A percentile compares a stretch with the other conserved stretches of the same genome.
phyloP scores from a whole-genome alignment of 495 filamentous ascomycete species.

The Rhypophila decipiens region DNA sequence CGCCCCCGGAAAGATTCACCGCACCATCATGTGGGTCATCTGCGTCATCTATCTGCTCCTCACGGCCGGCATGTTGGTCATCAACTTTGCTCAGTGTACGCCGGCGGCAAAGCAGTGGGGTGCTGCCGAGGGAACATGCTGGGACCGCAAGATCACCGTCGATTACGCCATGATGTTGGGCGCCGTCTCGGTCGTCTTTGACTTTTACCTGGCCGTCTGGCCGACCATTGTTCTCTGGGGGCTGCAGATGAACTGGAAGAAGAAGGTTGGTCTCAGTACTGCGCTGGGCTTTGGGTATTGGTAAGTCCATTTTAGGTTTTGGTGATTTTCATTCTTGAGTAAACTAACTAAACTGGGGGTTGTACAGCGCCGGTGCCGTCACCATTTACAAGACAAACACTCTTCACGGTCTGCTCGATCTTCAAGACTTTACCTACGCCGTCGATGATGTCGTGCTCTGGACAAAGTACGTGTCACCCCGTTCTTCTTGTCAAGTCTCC shows the following conservation, averaged over 20 bases:
- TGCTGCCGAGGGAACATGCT: slow-evolving; percentile 8
- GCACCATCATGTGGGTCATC: slow-evolving; percentile 15
- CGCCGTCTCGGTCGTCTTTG: slow-evolving; percentile 14
- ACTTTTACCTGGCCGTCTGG: slow-evolving; percentile 28
- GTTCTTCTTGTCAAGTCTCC: not conserved
- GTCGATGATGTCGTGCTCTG: slow-evolving; percentile 18
- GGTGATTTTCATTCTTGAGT: not conserved
- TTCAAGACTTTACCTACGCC: slow-evolving; percentile 17
- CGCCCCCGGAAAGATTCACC: slow-evolving; percentile 9
- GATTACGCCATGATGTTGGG: slow-evolving; percentile 14
- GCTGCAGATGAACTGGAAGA: slow-evolving; percentile 29
- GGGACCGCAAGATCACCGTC: slow-evolving; percentile 14
- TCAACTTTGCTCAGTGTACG: slow-evolving; percentile 21
- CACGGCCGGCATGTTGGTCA: slow-evolving; percentile 10
- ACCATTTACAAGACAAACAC: slow-evolving; percentile 20
- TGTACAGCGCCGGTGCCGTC: slow-evolving; percentile 13
- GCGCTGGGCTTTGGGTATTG: slow-evolving; percentile 22
- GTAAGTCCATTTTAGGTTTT: slow-evolving; percentile 4
- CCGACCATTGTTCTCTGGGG: slow-evolving; percentile 37
- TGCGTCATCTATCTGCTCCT: slow-evolving; percentile 10
- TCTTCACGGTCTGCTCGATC: slow-evolving; percentile 4
- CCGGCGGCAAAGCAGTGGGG: slow-evolving; percentile 18
- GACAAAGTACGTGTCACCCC: slow-evolving; percentile 16
- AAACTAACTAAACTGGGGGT: not conserved
- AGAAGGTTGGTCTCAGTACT: slow-evolving; percentile 19